Evolutionary conservation across 2,329 filamentous ascomycete species (phyloP), one percentile per base, ranked within the genome.

Genomic region (Trichoderma semiorbis): DNA sequence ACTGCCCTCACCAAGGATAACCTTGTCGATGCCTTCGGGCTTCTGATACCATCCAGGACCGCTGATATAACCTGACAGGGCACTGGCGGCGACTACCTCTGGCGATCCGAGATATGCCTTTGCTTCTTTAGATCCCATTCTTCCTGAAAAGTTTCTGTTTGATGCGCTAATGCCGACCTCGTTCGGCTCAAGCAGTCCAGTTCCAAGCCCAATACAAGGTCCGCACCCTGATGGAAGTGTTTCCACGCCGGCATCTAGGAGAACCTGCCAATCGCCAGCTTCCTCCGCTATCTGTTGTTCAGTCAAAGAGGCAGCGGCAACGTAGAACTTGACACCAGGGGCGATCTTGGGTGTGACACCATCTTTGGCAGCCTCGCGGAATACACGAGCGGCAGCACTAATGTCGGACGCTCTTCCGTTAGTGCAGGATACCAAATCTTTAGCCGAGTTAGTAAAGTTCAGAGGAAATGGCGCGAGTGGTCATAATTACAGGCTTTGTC

Each of bases 81-180:
- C 95, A 76, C 93, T 97, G 8, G 96, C 95, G 6, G 95, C 95
- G 1, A 98, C 95, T 3, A 97, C 91, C 78, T 98, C 95, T 1
- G 96, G 95, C 75, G 92, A 95, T 5, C 91, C 92, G 1, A 98
- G 90, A 79, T 97, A 98, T 0, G 94, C 93, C 77, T 94, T 90
- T 47, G 43, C 43, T 47, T 47, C 43, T 47, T 21, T 47, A 11
- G 43, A 47, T 47, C 43, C 95, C 93, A 98, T 97, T 3, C 95
- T 89, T 0, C 94, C 95, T 81, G 95, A 95, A 85, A 95, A 98
- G 81, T 97, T 97, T 11, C 95, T 87, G 84, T 98, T 98, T 67
- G 87, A 90, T 0, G 94, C 93, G 74, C 87, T 91, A 75, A 98
- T 95, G 26, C 94, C 94, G 11, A 94, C 90, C 82, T 98, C 95